Evolutionary conservation across 108 stramenopile species (phyloP).

Genomic region (Chaetoceros tenuissimus): DNA sequence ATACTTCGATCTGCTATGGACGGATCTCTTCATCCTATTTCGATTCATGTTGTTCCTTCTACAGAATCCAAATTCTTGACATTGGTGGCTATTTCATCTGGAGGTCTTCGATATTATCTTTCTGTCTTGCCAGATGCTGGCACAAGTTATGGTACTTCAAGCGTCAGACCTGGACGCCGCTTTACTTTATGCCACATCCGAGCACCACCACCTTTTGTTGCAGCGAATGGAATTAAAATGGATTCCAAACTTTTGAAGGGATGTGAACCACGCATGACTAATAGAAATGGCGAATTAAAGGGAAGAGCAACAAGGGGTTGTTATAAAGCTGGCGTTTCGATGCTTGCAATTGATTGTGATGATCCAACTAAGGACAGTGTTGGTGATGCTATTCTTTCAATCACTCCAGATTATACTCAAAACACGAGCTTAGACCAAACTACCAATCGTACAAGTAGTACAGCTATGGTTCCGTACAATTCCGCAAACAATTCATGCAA

Average conservation of each 20-base stretch:
- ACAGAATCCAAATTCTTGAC: conserved; percentile 60
- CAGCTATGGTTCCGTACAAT: conserved; percentile 1
- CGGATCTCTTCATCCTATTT: conserved; percentile 41
- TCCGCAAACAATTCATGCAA: conserved; percentile 14
- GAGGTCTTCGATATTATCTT: conserved; percentile 74
- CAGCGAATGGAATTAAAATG: conserved; percentile 18
- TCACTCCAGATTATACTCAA: conserved; percentile 39
- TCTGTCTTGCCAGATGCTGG: conserved; percentile 29
- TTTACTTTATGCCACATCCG: conserved; percentile 77
- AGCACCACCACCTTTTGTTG: conserved; percentile 55
- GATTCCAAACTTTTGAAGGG: conserved; percentile 2
- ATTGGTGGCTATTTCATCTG: conserved; percentile 69
- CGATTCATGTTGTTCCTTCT: conserved; percentile 58
- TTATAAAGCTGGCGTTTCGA: conserved; percentile 46
- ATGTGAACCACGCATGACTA: conserved; percentile 17
- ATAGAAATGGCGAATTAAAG: conserved; percentile 16
- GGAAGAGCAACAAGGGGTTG: conserved; percentile 5
- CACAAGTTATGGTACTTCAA: not conserved
- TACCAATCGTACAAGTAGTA: no score
- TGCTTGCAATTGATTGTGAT: conserved; percentile 53
- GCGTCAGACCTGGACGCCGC: conserved; percentile 8
- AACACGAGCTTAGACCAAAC: not conserved
- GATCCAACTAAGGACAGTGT: conserved; percentile 3
- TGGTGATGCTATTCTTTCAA: conserved; percentile 54
- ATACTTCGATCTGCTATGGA: conserved; percentile 9